Conservation (phyloP, 2,329 filamentous ascomycete species). For the Ophiostoma populinum region DNA sequence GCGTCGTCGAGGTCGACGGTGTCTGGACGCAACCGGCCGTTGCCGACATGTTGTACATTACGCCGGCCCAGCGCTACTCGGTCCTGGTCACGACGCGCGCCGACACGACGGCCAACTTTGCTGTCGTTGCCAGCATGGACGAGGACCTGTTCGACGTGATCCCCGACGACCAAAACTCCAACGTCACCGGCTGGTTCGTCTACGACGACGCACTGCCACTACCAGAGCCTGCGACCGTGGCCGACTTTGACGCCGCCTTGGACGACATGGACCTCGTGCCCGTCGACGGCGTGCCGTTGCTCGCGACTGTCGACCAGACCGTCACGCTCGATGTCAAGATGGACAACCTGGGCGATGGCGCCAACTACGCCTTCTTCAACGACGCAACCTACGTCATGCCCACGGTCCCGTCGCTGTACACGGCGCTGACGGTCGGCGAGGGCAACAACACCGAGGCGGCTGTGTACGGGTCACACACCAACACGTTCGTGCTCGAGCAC, state of each 20-base stretch:
- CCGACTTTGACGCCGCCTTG: constrained; percentile 39
- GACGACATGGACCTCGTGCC: constrained; percentile 62
- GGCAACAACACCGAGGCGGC: constrained; percentile 35
- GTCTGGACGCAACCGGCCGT: constrained; percentile 45
- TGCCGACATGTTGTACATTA: constrained; percentile 46
- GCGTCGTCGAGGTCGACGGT: constrained; percentile 56
- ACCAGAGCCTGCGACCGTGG: constrained; percentile 34
- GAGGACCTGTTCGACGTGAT: constrained; percentile 51
- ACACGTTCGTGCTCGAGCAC: constrained; percentile 49
- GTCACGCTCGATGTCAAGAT: constrained; percentile 48
- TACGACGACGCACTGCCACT: constrained; percentile 32
- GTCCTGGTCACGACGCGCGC: constrained; percentile 49
- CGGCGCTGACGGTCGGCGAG: constrained; percentile 46
- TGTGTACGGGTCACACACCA: constrained; percentile 49
- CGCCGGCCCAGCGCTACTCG: constrained; percentile 49
- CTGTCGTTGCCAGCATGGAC: constrained; percentile 55
- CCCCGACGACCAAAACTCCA: constrained; percentile 49
- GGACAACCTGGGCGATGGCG: constrained; percentile 50
- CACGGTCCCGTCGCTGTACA: constrained; percentile 67
- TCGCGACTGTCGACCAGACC: constrained; percentile 42
- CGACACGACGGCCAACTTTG: constrained; percentile 47
- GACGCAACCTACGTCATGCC: constrained; percentile 57
- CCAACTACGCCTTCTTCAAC: constrained; percentile 58
- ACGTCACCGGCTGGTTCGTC: constrained; percentile 45
- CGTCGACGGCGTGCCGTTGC: constrained; percentile 42